These are phyloP conservation scores for Aspergillus quadrilineatus DNA, from an alignment of 2,329 filamentous ascomycete genomes.

Conservation along the genomic window DNA sequence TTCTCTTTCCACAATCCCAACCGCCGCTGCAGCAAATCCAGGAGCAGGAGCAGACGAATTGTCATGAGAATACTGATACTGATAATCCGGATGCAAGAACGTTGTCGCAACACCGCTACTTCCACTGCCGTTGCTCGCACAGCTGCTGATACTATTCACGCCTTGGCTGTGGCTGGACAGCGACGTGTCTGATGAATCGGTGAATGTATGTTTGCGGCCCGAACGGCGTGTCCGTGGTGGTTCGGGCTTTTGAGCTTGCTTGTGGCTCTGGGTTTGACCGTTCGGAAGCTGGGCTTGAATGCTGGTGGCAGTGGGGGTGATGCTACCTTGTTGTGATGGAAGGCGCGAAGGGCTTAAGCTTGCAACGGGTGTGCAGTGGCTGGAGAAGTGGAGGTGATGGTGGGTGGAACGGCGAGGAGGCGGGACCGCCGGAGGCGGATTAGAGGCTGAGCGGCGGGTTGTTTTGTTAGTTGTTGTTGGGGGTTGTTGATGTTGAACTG, in stretches of 20 bases:
- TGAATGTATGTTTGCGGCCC: conserved; percentile 32
- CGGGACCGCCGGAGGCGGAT: conserved; percentile 42
- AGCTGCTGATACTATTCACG: not conserved
- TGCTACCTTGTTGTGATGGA: not conserved
- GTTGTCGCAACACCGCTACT: not conserved
- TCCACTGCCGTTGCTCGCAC: not conserved
- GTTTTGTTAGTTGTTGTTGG: not conserved
- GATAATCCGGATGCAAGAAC: conserved; percentile 1
- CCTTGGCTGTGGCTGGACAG: conserved; percentile 14
- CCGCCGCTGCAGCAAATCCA: not conserved
- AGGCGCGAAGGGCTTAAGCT: conserved; percentile 16
- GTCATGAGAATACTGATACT: not conserved
- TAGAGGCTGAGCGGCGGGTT: conserved; percentile 33
- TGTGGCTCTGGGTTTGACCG: conserved; percentile 3
- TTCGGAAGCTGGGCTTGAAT: not conserved
- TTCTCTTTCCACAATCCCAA: not conserved
- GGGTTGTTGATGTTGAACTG: conserved; percentile 13
- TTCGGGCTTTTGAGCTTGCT: conserved; percentile 37
- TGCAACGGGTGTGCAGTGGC: conserved; percentile 26
- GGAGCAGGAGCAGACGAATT: not conserved
- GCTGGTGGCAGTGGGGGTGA: not conserved
- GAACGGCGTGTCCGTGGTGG: conserved; percentile 45
- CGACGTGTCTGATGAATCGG: conserved; percentile 26
- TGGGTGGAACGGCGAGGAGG: conserved; percentile 40
- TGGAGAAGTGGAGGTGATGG: conserved; percentile 23